These are phyloP conservation scores for Lineolata rhizophorae DNA, from an alignment of 495 filamentous ascomycete species.

Conservation along the genomic window DNA sequence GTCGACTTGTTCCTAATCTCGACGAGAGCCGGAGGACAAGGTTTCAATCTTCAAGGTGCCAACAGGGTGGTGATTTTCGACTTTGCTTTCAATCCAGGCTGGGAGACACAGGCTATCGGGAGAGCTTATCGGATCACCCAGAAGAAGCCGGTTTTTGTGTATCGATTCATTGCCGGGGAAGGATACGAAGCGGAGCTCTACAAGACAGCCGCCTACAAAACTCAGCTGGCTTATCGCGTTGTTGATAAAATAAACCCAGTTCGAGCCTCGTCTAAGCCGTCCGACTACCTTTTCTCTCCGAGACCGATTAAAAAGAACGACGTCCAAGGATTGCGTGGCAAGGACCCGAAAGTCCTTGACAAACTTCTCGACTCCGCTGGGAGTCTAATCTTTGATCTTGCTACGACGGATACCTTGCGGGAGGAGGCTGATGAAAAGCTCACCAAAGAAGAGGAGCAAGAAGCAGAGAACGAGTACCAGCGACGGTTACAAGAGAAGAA, in stretches of 20 bases:
- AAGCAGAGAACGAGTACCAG: too few species aligned
- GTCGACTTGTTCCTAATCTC: constrained; percentile 54
- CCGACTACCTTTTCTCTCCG: too few species aligned
- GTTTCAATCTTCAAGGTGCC: constrained; percentile 64
- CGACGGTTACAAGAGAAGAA: too few species aligned
- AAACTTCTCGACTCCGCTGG: too few species aligned
- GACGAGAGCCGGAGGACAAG: constrained; percentile 58
- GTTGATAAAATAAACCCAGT: constrained; percentile 63
- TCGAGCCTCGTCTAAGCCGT: too few species aligned
- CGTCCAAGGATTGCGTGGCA: too few species aligned
- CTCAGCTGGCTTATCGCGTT: constrained; percentile 51
- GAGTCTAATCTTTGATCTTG: too few species aligned
- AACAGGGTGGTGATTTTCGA: constrained; percentile 84
- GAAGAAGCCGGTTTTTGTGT: constrained; percentile 62
- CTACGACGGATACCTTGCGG: too few species aligned
- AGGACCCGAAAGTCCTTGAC: too few species aligned
- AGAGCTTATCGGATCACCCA: constrained; percentile 78
- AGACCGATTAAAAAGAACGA: too few species aligned
- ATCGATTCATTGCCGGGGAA: constrained; percentile 59
- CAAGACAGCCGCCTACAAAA: constrained; percentile 58
- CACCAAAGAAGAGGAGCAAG: too few species aligned
- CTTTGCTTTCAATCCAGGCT: constrained; percentile 54
- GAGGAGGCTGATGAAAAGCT: too few species aligned
- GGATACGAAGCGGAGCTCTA: constrained; percentile 56
- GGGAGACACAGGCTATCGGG: constrained; percentile 77